phyloP scores from a whole-genome alignment of 805 yeast genomes.

The Starmerella khaoyaiensis region DNA sequence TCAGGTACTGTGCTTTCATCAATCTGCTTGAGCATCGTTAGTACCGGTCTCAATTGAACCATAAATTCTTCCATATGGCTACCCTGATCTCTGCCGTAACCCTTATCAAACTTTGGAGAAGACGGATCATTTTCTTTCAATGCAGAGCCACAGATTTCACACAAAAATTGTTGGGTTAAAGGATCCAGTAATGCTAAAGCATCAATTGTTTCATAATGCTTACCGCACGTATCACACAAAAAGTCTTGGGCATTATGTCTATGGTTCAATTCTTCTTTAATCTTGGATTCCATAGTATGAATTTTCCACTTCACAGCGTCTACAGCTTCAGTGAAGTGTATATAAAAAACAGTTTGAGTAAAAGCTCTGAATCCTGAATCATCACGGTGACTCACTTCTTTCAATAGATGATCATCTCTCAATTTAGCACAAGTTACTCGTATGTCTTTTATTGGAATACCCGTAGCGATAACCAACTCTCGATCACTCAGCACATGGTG shows the following conservation, averaged over 20 bases:
- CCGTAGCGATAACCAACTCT: constrained; percentile 67
- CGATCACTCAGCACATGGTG: constrained; percentile 90
- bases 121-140: constrained; percentile 52
- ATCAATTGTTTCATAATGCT: constrained; percentile 73
- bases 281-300: constrained; percentile 63
- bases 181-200: constrained; percentile 71
- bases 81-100: constrained; percentile 29
- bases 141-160: constrained; percentile 68
- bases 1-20: constrained; percentile 73
- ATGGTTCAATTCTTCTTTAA: constrained; percentile 72
- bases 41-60: constrained; percentile 81
- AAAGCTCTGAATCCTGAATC: constrained; percentile 53
- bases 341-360: constrained; percentile 68
- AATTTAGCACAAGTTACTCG: constrained; percentile 69
- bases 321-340: constrained; percentile 83
- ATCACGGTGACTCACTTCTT: constrained; percentile 31
- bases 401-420: constrained; percentile 67
- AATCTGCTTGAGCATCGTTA: constrained; percentile 66
- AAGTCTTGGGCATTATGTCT: constrained; percentile 90
- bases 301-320: constrained; percentile 96
- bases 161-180: constrained; percentile 66
- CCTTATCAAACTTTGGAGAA: constrained; percentile 39
- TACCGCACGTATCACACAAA: constrained; percentile 73
- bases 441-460: constrained; percentile 75
- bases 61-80: constrained; percentile 60